These are phyloP conservation scores for Pseudocercospora fijiensis DNA, from an alignment of 2,329 filamentous ascomycete genomes.

Conservation along the genomic window DNA sequence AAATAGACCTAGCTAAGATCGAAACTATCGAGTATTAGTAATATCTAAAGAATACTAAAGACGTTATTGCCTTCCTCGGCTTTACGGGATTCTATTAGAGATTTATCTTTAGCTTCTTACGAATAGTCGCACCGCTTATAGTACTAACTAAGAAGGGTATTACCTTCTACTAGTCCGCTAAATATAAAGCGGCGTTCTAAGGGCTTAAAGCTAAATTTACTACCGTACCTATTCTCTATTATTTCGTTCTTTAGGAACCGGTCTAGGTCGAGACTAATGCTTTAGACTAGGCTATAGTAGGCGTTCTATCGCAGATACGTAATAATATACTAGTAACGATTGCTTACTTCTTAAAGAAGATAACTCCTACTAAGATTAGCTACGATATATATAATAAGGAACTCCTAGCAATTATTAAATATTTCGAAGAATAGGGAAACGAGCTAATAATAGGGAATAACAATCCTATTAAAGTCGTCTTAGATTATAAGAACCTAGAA, in stretches of 20 bases:
- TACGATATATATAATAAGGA: conserved; percentile 24
- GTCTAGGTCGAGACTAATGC: not conserved
- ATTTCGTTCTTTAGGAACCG: not conserved
- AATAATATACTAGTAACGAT: not conserved
- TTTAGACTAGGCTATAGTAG: not conserved
- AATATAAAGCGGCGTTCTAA: not conserved
- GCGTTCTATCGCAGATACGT: not conserved
- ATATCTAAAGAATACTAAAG: not conserved
- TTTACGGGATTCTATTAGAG: not conserved
- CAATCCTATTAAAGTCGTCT: not conserved
- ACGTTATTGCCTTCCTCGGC: not conserved
- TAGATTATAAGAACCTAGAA: not conserved
- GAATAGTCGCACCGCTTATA: not conserved
- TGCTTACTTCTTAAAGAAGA: conserved; percentile 18
- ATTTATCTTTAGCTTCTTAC: not conserved
- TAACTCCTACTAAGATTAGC: conserved; percentile 13
- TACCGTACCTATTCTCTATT: not conserved
- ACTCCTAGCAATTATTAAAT: conserved; percentile 32
- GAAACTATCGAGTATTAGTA: not conserved
- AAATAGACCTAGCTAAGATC: not conserved
- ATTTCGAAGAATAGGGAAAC: conserved; percentile 5
- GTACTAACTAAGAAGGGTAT: not conserved
- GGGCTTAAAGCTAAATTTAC: not conserved
- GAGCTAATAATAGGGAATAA: not conserved
- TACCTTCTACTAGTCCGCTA: not conserved